Percentiles rank a stretch among this genome's conserved stretches.
These are phyloP conservation scores for Mortierella sp. DNA, from an alignment of 371 early-diverging fungal species.

Conservation along the genomic window DNA sequence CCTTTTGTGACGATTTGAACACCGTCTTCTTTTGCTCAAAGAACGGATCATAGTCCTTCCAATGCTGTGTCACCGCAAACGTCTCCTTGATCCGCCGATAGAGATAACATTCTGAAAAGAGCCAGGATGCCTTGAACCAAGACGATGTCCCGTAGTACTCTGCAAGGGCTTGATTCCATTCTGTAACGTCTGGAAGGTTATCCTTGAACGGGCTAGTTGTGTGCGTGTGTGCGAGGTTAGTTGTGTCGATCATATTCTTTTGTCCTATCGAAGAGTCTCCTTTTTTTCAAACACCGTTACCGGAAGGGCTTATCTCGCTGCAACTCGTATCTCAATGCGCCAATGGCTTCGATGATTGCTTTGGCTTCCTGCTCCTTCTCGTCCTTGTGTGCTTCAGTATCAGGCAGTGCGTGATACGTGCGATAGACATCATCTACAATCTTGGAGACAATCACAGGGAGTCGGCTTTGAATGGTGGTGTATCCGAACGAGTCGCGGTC, in stretches of 20 bases:
- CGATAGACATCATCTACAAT: constrained; percentile 72
- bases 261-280: not conserved
- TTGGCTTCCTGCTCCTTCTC: constrained; percentile 68
- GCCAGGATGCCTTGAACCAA: constrained; percentile 81
- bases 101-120: constrained; percentile 85
- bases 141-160: constrained; percentile 63
- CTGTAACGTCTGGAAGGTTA: constrained; percentile 59
- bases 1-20: constrained; percentile 70
- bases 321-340: constrained; percentile 75
- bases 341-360: constrained; percentile 66
- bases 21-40: constrained; percentile 74
- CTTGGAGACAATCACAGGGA: constrained; percentile 87
- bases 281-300: constrained; percentile 32
- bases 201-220: constrained; percentile 64
- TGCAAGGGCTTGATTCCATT: constrained; percentile 73
- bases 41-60: constrained; percentile 82
- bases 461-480: constrained; percentile 77
- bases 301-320: constrained; percentile 70
- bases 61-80: constrained; percentile 66
- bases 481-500: constrained; percentile 81
- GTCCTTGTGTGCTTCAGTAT: constrained; percentile 29
- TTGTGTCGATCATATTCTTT: too few species aligned
- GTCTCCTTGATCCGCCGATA: constrained; percentile 80
- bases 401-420: constrained; percentile 41
- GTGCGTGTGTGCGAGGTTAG: too few species aligned